Conservation (phyloP, 805 yeast genomes). For the Candida corydali region DNA sequence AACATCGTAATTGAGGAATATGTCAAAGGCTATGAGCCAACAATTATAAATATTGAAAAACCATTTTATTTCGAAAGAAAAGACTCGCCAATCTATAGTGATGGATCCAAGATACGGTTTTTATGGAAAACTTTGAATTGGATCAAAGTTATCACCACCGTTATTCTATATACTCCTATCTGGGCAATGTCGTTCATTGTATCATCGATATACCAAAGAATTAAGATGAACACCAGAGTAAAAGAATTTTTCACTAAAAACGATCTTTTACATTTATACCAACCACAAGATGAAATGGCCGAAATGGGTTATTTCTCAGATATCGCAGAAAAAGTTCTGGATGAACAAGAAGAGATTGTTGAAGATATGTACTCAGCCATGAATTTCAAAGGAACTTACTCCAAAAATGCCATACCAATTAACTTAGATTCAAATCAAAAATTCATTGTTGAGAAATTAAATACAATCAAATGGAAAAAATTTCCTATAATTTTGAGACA, state of each 20-base stretch:
- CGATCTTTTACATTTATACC: conserved; percentile 25
- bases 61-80: conserved; percentile 26
- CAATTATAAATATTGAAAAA: conserved; percentile 48
- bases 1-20: conserved; percentile 33
- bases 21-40: conserved; percentile 51
- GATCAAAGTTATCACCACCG: conserved; percentile 41
- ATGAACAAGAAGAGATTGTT: conserved; percentile 60
- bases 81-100: neutral
- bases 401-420: conserved; percentile 6
- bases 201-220: conserved; percentile 33
- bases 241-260: conserved; percentile 23
- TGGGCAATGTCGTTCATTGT: conserved; percentile 59
- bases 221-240: conserved; percentile 26
- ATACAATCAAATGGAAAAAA: conserved; percentile 62
- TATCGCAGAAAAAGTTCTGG: conserved; percentile 38
- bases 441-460: conserved; percentile 47
- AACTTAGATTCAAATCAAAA: conserved; percentile 40
- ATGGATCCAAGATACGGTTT: conserved; percentile 4
- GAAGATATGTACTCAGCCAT: conserved; percentile 62
- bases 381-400: conserved; percentile 16
- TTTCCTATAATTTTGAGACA: conserved; percentile 64
- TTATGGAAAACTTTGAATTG: conserved; percentile 38
- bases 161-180: conserved; percentile 55
- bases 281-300: conserved; percentile 8
- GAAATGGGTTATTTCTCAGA: conserved; percentile 7